Evolutionary conservation across 75 land plant species (phyloP).

Genomic region (Cryptomeria japonica): DNA sequence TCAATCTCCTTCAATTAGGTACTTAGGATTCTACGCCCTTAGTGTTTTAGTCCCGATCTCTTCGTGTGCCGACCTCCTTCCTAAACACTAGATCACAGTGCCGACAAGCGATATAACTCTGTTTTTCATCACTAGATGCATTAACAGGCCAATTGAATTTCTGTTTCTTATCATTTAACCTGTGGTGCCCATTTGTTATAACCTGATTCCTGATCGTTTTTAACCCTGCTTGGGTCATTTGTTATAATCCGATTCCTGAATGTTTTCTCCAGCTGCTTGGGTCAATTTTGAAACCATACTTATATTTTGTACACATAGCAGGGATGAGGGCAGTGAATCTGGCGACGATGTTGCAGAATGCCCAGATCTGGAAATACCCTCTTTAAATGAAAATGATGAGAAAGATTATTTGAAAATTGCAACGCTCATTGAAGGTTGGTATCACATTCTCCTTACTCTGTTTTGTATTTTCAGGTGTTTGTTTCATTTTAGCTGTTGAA

Average conservation of each 20-base stretch:
- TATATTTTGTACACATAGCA: neutral
- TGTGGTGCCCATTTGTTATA: slow-evolving; percentile 3
- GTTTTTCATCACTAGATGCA: neutral
- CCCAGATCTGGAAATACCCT: slow-evolving; percentile 16
- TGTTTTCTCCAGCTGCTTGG: neutral
- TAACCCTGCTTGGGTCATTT: neutral
- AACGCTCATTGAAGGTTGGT: slow-evolving; percentile 38
- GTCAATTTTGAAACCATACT: neutral
- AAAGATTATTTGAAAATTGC: slow-evolving; percentile 26
- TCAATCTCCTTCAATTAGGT: too few relatives aligned
- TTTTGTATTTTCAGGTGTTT: neutral
- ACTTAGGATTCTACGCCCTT: too few relatives aligned
- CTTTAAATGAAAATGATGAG: slow-evolving; percentile 31
- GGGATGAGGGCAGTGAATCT: neutral
- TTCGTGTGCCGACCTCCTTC: too few relatives aligned
- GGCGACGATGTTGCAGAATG: slow-evolving; percentile 11
- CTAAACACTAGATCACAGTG: too few relatives aligned
- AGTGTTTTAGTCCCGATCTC: too few relatives aligned
- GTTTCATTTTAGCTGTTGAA: neutral
- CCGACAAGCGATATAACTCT: too few relatives aligned
- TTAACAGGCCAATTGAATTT: neutral
- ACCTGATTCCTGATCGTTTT: neutral
- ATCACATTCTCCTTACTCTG: neutral
- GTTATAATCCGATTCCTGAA: neutral
- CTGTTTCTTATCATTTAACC: neutral